A percentile compares a stretch with the other conserved stretches of the same genome.
Evolutionary conservation across 305 asterid genomes (phyloP).

Genomic region (Fraxinus xanthoxyloides): DNA sequence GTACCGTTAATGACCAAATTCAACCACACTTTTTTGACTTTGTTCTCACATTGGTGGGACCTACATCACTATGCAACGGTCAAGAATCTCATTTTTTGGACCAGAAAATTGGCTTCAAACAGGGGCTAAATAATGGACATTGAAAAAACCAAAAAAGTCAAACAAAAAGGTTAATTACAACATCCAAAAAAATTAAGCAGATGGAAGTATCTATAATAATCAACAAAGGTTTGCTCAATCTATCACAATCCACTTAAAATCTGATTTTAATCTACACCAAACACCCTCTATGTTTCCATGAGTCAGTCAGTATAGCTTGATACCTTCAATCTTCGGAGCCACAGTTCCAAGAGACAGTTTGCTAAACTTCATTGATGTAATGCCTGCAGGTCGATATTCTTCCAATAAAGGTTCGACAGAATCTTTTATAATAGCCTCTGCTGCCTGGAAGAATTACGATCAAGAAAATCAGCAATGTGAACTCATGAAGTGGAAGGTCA

Average conservation of each 20-base stretch:
- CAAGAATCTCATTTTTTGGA: too few relatives aligned
- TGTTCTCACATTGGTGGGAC: too few relatives aligned
- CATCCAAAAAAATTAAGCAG: background rate
- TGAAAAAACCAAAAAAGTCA: constrained; percentile 1
- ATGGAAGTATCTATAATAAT: constrained; percentile 9
- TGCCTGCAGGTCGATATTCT: constrained; percentile 88
- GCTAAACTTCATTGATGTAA: constrained; percentile 82
- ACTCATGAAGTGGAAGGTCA: constrained; percentile 18
- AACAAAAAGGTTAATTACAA: background rate
- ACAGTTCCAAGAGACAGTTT: constrained; percentile 94
- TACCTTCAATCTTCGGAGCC: constrained; percentile 99
- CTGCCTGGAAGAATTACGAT: constrained; percentile 60
- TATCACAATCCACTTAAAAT: too few relatives aligned
- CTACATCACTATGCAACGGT: too few relatives aligned
- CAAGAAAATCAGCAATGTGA: constrained; percentile 7
- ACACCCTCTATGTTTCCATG: background rate
- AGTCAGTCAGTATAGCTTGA: constrained; percentile 8
- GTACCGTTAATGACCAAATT: too few relatives aligned
- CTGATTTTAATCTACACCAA: too few relatives aligned
- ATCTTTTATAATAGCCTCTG: constrained; percentile 85
- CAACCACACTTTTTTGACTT: too few relatives aligned
- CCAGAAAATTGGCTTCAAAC: too few relatives aligned
- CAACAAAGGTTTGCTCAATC: constrained; percentile 3
- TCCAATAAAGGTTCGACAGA: constrained; percentile 95
- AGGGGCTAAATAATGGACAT: background rate